phyloP scores from a whole-genome alignment of 2,329 filamentous ascomycete species.

The Cercospora brassicicola region DNA sequence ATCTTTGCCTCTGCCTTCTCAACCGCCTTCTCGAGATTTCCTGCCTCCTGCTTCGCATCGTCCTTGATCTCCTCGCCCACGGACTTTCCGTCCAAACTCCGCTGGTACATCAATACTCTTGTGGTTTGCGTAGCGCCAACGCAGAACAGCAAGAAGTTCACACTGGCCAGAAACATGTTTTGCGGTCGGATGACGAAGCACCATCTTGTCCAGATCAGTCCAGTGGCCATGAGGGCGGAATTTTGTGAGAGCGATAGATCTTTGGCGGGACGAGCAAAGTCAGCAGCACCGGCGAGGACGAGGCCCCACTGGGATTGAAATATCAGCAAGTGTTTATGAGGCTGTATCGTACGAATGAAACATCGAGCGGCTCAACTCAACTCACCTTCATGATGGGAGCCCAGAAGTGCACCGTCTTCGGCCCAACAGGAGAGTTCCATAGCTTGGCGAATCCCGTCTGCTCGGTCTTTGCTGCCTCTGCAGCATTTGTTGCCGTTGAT shows the following conservation, averaged over 20 bases:
- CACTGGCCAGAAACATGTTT: conserved; percentile 88
- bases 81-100: conserved; percentile 58
- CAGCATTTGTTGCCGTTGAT: conserved; percentile 59
- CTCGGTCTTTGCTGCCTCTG: conserved; percentile 42
- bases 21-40: conserved; percentile 38
- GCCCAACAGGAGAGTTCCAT: conserved; percentile 53
- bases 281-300: conserved; percentile 86
- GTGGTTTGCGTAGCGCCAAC: conserved; percentile 80
- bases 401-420: conserved; percentile 96
- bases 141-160: conserved; percentile 95
- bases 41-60: conserved; percentile 38
- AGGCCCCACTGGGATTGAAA: conserved; percentile 72
- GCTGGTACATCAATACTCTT: conserved; percentile 70
- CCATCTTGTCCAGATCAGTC: conserved; percentile 97
- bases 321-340: conserved; percentile 2
- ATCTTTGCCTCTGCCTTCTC: conserved; percentile 43
- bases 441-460: conserved; percentile 66
- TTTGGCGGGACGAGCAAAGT: conserved; percentile 87
- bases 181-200: conserved; percentile 94
- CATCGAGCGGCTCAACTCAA: not conserved
- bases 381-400: conserved; percentile 87
- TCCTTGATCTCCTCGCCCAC: conserved; percentile 46
- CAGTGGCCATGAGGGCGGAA: conserved; percentile 82
- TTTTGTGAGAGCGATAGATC: conserved; percentile 94
- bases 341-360: not conserved